These are phyloP conservation scores for Chalara sp. DNA, from an alignment of 2,329 filamentous ascomycete species.

Conservation along the genomic window DNA sequence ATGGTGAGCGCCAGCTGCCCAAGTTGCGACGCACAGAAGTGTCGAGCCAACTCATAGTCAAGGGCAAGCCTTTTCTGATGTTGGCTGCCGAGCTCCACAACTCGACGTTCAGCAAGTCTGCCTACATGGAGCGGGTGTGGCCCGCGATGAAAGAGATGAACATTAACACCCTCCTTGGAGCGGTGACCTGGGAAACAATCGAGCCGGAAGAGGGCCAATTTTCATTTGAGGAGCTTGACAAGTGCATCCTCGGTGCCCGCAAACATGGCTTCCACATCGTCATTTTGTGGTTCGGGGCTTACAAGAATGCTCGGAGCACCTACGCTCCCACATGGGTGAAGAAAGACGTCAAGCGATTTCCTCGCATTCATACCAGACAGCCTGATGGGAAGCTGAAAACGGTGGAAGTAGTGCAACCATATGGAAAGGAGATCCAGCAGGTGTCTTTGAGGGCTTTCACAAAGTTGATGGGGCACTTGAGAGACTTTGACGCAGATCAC, in stretches of 20 bases:
- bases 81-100: slow-evolving; percentile 31
- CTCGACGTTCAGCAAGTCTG: slow-evolving; percentile 29
- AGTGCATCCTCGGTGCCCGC: slow-evolving; percentile 26
- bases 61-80: slow-evolving; percentile 32
- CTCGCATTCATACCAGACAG: no score
- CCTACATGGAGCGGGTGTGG: slow-evolving; percentile 27
- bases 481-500: no score
- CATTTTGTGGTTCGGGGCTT: slow-evolving; percentile 33
- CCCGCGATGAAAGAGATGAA: slow-evolving; percentile 26
- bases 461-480: no score
- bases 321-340: no score
- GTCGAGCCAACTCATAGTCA: slow-evolving; percentile 30
- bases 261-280: slow-evolving; percentile 29
- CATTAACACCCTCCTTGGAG: slow-evolving; percentile 32
- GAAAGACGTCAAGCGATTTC: no score
- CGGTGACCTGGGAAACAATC: slow-evolving; percentile 32
- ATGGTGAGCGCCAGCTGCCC: no score
- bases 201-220: slow-evolving; percentile 31
- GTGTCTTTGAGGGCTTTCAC: no score
- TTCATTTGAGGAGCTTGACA: slow-evolving; percentile 29
- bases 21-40: slow-evolving; percentile 11
- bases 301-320: slow-evolving; percentile 28
- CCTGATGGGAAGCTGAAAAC: no score
- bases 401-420: no score
- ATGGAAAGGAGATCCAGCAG: no score